These are phyloP conservation scores for Saxispiralis lemnorum DNA, from an alignment of 495 filamentous ascomycete genomes.

Conservation along the genomic window DNA sequence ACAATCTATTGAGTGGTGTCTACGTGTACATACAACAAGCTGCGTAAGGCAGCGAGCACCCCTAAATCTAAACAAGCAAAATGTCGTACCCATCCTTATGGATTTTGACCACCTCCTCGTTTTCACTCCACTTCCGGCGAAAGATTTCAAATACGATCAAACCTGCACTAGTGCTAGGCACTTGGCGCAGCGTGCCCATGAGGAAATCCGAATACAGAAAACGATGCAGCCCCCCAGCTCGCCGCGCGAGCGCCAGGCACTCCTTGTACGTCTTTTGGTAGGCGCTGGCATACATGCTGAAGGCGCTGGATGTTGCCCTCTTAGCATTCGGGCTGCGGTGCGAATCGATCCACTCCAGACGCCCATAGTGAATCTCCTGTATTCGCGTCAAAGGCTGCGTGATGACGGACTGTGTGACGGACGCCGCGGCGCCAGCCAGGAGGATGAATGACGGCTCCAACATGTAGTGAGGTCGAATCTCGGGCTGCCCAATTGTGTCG, in stretches of 20 bases:
- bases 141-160: constrained; percentile 81
- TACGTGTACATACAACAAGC: neutral
- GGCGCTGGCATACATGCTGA: constrained; percentile 47
- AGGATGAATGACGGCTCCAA: constrained; percentile 70
- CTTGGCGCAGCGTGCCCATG: constrained; percentile 56
- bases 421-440: constrained; percentile 58
- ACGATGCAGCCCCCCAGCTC: constrained; percentile 43
- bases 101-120: constrained; percentile 47
- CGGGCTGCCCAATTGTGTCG: constrained; percentile 21
- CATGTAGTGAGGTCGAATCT: constrained; percentile 69
- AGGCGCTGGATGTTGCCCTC: neutral
- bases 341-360: constrained; percentile 60
- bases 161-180: constrained; percentile 77
- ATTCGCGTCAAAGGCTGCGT: constrained; percentile 60
- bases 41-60: neutral
- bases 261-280: constrained; percentile 61
- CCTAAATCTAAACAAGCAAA: constrained; percentile 30
- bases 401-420: constrained; percentile 57
- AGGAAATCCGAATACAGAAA: constrained; percentile 70
- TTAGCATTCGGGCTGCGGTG: constrained; percentile 22
- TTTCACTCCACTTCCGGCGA: constrained; percentile 55
- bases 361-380: constrained; percentile 61
- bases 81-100: constrained; percentile 59
- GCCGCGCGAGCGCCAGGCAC: constrained; percentile 43
- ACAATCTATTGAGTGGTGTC: too few species aligned